Percentiles rank a stretch among this genome's conserved stretches.
Conservation (phyloP, 306 rosid genomes). For the Arachis stenosperma region DNA sequence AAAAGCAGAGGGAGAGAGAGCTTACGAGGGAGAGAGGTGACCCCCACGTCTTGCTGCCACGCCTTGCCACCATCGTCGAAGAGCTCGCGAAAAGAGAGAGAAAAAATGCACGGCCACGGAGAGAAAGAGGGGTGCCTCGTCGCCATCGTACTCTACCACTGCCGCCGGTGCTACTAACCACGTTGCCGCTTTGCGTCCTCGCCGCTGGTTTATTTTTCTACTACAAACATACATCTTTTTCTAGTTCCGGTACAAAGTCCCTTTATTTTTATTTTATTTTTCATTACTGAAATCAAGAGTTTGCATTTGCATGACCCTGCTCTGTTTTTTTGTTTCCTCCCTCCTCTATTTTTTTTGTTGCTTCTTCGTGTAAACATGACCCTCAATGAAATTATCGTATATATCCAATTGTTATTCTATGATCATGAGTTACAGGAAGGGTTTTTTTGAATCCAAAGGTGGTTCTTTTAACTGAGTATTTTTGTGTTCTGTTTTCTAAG, state of each 20-base stretch:
- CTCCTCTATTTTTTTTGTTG: slow-evolving; percentile 48
- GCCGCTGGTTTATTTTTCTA: too few relatives aligned
- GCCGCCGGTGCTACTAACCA: too few relatives aligned
- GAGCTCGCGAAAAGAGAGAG: too few relatives aligned
- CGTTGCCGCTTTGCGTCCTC: too few relatives aligned
- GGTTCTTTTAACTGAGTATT: slow-evolving; percentile 40
- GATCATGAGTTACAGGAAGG: slow-evolving; percentile 47
- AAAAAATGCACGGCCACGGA: too few relatives aligned
- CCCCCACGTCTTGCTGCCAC: too few relatives aligned
- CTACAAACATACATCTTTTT: slow-evolving; percentile 19
- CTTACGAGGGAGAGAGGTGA: too few relatives aligned
- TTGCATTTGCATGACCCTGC: slow-evolving; percentile 54
- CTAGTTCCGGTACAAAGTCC: slow-evolving; percentile 55
- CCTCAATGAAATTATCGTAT: background rate
- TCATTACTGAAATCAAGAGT: slow-evolving; percentile 57
- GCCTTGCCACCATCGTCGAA: too few relatives aligned
- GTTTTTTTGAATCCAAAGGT: slow-evolving; percentile 40
- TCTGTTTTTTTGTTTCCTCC: slow-evolving; percentile 36
- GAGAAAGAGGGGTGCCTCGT: too few relatives aligned
- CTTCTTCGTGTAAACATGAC: slow-evolving; percentile 34
- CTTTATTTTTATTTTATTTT: slow-evolving; percentile 29
- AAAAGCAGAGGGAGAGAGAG: too few relatives aligned
- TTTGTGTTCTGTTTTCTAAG: slow-evolving; percentile 52
- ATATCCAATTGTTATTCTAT: slow-evolving; percentile 40
- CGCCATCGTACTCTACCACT: too few relatives aligned